Conservation (phyloP, 2,329 filamentous ascomycete species). For the Lasiodiplodia theobromae region DNA sequence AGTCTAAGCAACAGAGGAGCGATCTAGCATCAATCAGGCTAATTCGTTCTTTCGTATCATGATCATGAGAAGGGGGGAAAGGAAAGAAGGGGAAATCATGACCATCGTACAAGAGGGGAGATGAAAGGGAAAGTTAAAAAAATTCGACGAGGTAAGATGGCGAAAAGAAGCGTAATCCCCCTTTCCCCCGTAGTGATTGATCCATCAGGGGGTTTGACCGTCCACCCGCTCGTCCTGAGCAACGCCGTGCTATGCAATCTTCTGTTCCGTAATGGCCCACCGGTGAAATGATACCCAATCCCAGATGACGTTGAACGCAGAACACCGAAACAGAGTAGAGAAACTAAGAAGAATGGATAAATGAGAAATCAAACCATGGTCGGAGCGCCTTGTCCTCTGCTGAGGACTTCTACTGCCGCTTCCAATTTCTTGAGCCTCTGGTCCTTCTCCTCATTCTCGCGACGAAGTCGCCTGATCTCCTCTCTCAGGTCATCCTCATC, state of each 20-base stretch:
- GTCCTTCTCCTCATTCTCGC: slow-evolving; percentile 52
- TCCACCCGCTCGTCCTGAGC: slow-evolving; percentile 14
- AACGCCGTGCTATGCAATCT: slow-evolving; percentile 28
- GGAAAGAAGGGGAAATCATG: slow-evolving; percentile 1
- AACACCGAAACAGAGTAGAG: slow-evolving; percentile 7
- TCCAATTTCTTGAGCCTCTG: slow-evolving; percentile 45
- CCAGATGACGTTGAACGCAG: not conserved
- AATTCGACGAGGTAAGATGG: not conserved
- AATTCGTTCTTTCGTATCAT: slow-evolving; percentile 16
- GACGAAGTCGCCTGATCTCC: slow-evolving; percentile 51
- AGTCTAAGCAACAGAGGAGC: slow-evolving; percentile 10
- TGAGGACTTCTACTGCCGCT: slow-evolving; percentile 36
- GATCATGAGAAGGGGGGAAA: not conserved
- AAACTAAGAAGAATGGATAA: not conserved
- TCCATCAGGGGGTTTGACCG: slow-evolving; percentile 2
- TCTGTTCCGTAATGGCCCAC: slow-evolving; percentile 1
- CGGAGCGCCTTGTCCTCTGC: slow-evolving; percentile 19
- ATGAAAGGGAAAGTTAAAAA: not conserved
- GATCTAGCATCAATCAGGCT: slow-evolving; percentile 7
- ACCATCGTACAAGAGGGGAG: slow-evolving; percentile 27
- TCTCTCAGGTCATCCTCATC: slow-evolving; percentile 44
- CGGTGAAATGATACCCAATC: not conserved
- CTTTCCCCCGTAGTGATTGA: not conserved
- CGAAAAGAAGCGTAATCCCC: not conserved
- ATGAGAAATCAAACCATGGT: not conserved